Evolutionary conservation across 495 filamentous ascomycete genomes (phyloP), one percentile per base, ranked within the genome.

Genomic region (Cudoniella acicularis): DNA sequence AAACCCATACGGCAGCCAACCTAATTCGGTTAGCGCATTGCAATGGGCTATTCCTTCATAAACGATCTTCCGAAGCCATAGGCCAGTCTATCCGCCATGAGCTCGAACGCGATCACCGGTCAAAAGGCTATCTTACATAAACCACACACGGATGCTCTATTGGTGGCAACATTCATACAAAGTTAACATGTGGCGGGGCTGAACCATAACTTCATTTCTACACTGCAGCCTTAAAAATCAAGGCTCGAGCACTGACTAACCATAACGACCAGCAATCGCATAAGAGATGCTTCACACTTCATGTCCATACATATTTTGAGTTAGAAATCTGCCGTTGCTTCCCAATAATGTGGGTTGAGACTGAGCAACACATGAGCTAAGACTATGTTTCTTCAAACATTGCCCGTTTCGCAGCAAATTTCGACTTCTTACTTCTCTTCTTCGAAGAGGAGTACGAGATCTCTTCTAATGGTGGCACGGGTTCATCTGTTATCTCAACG

Each of bases 381-480:
- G n/a, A 50, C 25, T 25, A 23, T 24, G 6, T 10, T 24, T 23
- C 51, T 22, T 54, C 51, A 54, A 17, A 54, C 16, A 54, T 41
- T 10, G 51, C 51, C 51, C 51, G 23, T 54, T 36, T 41, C 51
- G 22, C 23, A 40, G 51, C 16, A 54, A 54, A 17, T 54, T 40
- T 54, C 11, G 26, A 40, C 51, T 54, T 54, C 36, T 43, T 54
- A 8, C 21, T 54, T 54, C 51, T 54, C 23, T 25, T 47, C 21
- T 21, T 50, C 21, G 48, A n/a, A 50, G 25, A n/a, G 48, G 3
- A 25, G 11, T 10, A 50, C 10, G 10, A 3, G 4, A n/a, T n/a
- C 20, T 8, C 48, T 20, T 50, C 48, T 20, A 6, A 6, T 23
- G 48, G 18, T 50, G 51, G 20, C n/a, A 4, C 27, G n/a, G 3